phyloP scores from a whole-genome alignment of 441 rosid species.

The Pelargonium fulgidum region DNA sequence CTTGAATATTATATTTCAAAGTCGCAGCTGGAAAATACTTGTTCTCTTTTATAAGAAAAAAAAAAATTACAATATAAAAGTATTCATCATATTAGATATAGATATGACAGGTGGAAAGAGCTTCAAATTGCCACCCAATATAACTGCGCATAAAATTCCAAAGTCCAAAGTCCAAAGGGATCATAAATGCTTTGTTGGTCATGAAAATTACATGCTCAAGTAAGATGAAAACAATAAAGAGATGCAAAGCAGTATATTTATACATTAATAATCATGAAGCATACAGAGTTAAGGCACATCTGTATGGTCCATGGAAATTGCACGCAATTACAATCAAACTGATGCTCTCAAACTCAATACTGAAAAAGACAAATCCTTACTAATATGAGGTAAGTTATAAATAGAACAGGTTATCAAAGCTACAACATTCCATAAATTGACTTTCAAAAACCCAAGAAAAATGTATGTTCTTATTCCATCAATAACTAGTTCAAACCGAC shows the following conservation, averaged over 20 bases:
- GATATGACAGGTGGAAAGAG: not conserved
- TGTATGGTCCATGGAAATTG: constrained; percentile 3
- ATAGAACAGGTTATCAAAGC: not conserved
- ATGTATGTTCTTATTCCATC: not conserved
- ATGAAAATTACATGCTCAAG: not conserved
- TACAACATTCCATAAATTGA: not conserved
- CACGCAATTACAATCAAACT: not conserved
- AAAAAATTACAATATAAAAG: not conserved
- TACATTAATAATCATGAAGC: not conserved
- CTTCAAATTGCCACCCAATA: not conserved
- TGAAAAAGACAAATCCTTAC: not conserved
- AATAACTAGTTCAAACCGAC: not conserved
- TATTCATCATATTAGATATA: not conserved
- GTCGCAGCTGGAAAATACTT: not conserved
- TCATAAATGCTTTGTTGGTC: not conserved
- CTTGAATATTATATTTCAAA: not conserved
- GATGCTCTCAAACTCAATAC: not conserved
- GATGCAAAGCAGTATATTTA: not conserved
- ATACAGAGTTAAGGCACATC: not conserved
- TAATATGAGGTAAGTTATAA: not conserved
- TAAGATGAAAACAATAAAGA: not conserved
- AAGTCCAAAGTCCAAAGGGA: constrained; percentile 3
- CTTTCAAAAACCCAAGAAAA: constrained; percentile 15
- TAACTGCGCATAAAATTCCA: not conserved
- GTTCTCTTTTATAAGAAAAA: not conserved